Base-by-base conservation (phyloP, 164 flowering plant species). In the Vitis rupestris region DNA sequence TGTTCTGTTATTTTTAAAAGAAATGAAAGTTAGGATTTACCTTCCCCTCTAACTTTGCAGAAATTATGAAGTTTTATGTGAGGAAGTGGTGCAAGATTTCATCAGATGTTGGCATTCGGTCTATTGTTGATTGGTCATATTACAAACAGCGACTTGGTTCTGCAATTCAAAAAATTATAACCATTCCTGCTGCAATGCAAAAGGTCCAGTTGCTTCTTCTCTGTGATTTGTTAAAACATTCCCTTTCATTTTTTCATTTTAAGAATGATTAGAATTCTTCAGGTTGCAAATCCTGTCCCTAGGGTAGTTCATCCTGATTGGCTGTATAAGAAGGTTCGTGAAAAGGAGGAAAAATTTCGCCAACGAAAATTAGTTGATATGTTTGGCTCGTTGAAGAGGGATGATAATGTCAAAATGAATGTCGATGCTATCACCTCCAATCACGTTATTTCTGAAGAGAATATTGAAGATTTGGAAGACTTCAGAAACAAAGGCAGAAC, bases 111-210 rank as follows among this genome's bases (percentile, higher is more conserved):
- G 95, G 84, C 63, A 88, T 96, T 57, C 82, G 99, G 50, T 90
- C 93, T 58, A 93, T 96, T 74, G 79, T 96, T 70, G 99, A 96
- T 80, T 96, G 99, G 99, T 96, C 97, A 23, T 96, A 96, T 76
- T 96, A 96, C 84, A 93, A 86, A 84, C 98, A 92, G 74, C 90
- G 99, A 30, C 95, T 96, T 63, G 78, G 95, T 85, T 96, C 99
- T 27, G 84, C 98, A 51, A 89, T 96, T 74, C 99, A 96, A 69
- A 96, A 96, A 75, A 93, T 90, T 74, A 82, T 96, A 61, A 96
- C 99, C 56, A 96, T 96, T 77, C 99, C 99, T 70, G 99, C 99
- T 67, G 99, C 99, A 64, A 96, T 96, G 99, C 99, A 93, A 71
- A 96, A 96, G 99, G 99, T 96, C 62, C 16, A 10, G 51, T 68